A percentile compares a stretch with the other conserved stretches of the same genome.
Evolutionary conservation across 2,329 filamentous ascomycete genomes (phyloP).

Genomic region (Colletotrichum viniferum): DNA sequence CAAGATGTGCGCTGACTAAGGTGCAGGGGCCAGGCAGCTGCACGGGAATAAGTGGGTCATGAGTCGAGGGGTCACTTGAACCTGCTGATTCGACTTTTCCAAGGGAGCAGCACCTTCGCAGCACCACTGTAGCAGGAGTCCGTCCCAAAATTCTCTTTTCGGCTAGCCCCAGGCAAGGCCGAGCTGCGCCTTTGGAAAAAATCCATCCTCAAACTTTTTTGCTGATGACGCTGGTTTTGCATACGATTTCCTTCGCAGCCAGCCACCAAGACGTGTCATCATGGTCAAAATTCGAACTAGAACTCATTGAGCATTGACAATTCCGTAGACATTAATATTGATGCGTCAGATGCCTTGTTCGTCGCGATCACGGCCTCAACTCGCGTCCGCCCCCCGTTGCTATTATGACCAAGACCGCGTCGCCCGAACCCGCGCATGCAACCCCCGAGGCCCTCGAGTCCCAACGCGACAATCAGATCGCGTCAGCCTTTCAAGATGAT

Average conservation of each 20-base stretch:
- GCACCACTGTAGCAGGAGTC: background rate
- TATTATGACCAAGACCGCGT: conserved; percentile 67
- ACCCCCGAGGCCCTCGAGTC: conserved; percentile 30
- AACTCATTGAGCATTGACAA: conserved; percentile 48
- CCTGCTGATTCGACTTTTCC: background rate
- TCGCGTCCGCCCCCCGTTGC: conserved; percentile 39
- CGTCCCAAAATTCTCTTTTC: conserved; percentile 3
- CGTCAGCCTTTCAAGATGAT: conserved; percentile 13
- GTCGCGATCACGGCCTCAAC: conserved; percentile 55
- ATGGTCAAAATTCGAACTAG: conserved; percentile 58
- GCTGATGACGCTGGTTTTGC: conserved; percentile 51
- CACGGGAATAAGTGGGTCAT: background rate
- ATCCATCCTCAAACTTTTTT: conserved; percentile 46
- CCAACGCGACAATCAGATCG: conserved; percentile 25
- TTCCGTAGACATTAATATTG: conserved; percentile 62
- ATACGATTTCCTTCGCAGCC: conserved; percentile 48
- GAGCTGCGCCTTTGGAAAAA: conserved; percentile 21
- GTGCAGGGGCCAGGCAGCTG: background rate
- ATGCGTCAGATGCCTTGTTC: conserved; percentile 61
- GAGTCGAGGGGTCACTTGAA: background rate
- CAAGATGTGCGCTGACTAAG: background rate
- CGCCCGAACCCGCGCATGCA: conserved; percentile 48
- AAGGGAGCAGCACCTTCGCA: background rate
- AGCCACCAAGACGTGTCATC: conserved; percentile 53
- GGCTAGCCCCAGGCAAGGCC: conserved; percentile 20